These are phyloP conservation scores for Claviceps cyperi DNA, from an alignment of 2,329 filamentous ascomycete genomes.

Conservation along the genomic window DNA sequence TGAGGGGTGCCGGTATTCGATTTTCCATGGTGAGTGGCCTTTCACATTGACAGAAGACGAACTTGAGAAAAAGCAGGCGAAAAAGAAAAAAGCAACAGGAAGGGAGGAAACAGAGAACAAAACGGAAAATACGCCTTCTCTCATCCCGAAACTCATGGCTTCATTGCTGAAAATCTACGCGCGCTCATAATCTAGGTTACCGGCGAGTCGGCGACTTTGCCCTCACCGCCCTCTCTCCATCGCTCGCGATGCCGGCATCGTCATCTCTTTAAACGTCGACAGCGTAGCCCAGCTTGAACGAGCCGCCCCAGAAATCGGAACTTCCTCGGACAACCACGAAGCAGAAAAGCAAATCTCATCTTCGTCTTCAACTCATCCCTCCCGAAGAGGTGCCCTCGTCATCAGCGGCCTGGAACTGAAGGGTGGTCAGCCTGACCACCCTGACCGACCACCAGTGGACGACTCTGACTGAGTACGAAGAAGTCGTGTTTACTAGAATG, in stretches of 20 bases:
- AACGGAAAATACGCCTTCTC: no score
- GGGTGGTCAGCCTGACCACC: no score
- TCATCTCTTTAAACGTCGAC: conserved; percentile 42
- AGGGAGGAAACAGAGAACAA: no score
- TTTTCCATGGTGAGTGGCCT: conserved; percentile 51
- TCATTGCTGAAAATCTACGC: background rate
- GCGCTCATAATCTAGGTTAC: conserved; percentile 36
- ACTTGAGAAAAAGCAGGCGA: no score
- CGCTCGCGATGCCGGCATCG: conserved; percentile 56
- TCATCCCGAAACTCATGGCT: no score
- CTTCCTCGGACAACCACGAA: conserved; percentile 9
- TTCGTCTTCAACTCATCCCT: conserved; percentile 4
- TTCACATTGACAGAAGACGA: no score
- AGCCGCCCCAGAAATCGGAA: conserved; percentile 6
- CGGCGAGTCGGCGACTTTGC: conserved; percentile 66
- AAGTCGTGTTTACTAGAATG: conserved; percentile 61
- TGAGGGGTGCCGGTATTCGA: conserved; percentile 56
- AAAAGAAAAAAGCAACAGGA: no score
- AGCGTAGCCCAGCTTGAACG: conserved; percentile 36
- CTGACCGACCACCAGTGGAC: conserved; percentile 58
- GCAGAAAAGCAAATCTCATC: conserved; percentile 10
- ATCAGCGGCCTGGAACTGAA: conserved; percentile 54
- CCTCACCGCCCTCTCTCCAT: conserved; percentile 60
- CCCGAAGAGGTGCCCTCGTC: conserved; percentile 35
- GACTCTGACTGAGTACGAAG: conserved; percentile 46